Evolutionary conservation across 192 early-diverging fungal genomes (phyloP).

Genomic region (Coemansia sp.): DNA sequence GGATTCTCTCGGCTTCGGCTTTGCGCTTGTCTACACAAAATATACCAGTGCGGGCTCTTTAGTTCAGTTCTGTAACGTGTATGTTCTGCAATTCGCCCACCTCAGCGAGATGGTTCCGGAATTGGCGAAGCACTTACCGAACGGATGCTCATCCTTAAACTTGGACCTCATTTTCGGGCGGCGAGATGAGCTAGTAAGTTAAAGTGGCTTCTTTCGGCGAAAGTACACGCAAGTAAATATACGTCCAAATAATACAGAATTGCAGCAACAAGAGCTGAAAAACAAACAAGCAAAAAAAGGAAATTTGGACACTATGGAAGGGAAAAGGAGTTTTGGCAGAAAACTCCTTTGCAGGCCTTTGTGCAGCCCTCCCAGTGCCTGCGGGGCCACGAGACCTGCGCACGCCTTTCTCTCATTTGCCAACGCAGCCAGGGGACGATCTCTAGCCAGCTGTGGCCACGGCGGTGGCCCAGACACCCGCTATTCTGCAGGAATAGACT

Average conservation of each 20-base stretch:
- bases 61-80: neutral
- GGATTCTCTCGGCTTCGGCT: conserved; percentile 92
- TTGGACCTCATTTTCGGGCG: conserved; percentile 67
- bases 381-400: conserved; percentile 7
- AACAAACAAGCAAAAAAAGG: neutral
- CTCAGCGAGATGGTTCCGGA: neutral
- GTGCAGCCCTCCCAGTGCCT: neutral
- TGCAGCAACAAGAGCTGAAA: conserved; percentile 4
- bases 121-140: conserved; percentile 61
- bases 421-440: neutral
- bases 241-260: neutral
- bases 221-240: neutral
- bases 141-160: conserved; percentile 96
- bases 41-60: neutral
- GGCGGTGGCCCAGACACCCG: neutral
- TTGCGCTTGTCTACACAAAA: conserved; percentile 82
- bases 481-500: conserved; percentile 3
- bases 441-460: neutral
- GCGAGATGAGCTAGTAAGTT: neutral
- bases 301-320: conserved; percentile 2
- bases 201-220: neutral
- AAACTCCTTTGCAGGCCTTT: neutral
- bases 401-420: neutral
- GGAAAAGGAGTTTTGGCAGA: neutral
- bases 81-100: neutral